Conservation (phyloP, 2,329 filamentous ascomycete species). For the Nothophaeocryptopus gaeumannii region DNA sequence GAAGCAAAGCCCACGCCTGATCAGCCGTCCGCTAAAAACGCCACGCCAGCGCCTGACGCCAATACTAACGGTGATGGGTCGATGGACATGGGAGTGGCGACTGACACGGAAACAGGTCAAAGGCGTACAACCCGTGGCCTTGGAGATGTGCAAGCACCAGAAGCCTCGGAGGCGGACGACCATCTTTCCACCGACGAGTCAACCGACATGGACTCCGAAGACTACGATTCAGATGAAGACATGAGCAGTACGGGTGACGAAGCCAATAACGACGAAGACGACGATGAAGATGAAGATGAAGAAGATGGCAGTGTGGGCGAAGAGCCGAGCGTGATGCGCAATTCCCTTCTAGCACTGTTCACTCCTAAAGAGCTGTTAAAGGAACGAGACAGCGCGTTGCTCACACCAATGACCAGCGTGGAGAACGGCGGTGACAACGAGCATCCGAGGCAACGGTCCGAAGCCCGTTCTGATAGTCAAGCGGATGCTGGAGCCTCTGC, state of each 20-base stretch:
- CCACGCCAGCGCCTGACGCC: too few species aligned
- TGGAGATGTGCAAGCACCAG: too few species aligned
- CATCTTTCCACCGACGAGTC: conserved; percentile 39
- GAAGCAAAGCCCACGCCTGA: too few species aligned
- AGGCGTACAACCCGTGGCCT: too few species aligned
- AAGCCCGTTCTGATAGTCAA: conserved; percentile 19
- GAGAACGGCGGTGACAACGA: conserved; percentile 28
- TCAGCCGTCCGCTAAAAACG: too few species aligned
- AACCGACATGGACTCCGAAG: conserved; percentile 36
- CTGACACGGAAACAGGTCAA: too few species aligned
- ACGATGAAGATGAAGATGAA: conserved; percentile 29
- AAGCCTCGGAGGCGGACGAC: conserved; percentile 35
- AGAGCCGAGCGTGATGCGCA: conserved; percentile 12
- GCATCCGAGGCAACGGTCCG: conserved; percentile 20
- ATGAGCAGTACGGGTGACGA: conserved; percentile 38
- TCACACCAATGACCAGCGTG: conserved; percentile 34
- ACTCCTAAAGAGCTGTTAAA: conserved; percentile 25
- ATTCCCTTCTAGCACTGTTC: conserved; percentile 29
- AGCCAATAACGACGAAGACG: conserved; percentile 29
- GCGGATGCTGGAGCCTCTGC: conserved; percentile 14
- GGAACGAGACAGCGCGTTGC: conserved; percentile 31
- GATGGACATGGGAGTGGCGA: too few species aligned
- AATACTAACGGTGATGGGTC: too few species aligned
- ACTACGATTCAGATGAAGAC: conserved; percentile 37
- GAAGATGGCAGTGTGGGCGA: conserved; percentile 26